These are phyloP conservation scores for Phytophthora macrochlamydospora DNA, from an alignment of 352 stramenopile species.

Conservation along the genomic window DNA sequence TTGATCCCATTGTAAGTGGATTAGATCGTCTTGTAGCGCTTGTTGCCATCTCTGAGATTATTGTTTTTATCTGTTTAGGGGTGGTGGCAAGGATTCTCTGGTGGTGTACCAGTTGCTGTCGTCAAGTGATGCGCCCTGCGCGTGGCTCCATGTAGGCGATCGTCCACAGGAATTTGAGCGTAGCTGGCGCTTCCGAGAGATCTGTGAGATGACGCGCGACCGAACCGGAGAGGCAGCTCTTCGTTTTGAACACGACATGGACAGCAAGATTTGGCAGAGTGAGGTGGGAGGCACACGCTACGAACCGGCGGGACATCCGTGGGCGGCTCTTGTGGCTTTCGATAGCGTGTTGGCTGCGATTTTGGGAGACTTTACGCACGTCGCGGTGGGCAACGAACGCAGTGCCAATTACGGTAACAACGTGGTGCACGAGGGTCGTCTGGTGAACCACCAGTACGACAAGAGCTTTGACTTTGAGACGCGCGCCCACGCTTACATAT, in stretches of 20 bases:
- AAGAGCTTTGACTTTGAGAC: constrained; percentile 52
- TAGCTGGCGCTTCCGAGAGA: constrained; percentile 38
- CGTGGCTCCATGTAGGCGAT: constrained; percentile 43
- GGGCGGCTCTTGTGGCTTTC: constrained; percentile 45
- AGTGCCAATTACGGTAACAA: constrained; percentile 52
- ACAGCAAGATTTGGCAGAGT: constrained; percentile 32
- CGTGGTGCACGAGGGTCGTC: constrained; percentile 31
- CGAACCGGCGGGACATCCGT: constrained; percentile 38
- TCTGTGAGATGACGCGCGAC: constrained; percentile 34
- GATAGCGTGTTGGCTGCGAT: constrained; percentile 43
- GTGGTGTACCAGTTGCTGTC: constrained; percentile 40
- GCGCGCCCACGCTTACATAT: constrained; percentile 39
- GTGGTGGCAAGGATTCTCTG: constrained; percentile 45
- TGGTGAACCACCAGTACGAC: constrained; percentile 56
- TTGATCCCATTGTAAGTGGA: constrained; percentile 39
- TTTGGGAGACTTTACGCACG: constrained; percentile 33
- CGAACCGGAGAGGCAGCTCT: constrained; percentile 22
- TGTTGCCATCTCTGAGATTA: too few species aligned
- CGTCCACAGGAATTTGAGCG: constrained; percentile 38
- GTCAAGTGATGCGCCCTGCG: constrained; percentile 26
- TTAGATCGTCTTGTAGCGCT: neutral
- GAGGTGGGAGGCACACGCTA: constrained; percentile 34
- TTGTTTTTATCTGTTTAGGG: constrained; percentile 16
- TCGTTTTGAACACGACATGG: constrained; percentile 41
- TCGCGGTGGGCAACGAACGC: constrained; percentile 47